These are phyloP conservation scores for Claviceps purpurea DNA, from an alignment of 2,329 filamentous ascomycete genomes.

Conservation along the genomic window DNA sequence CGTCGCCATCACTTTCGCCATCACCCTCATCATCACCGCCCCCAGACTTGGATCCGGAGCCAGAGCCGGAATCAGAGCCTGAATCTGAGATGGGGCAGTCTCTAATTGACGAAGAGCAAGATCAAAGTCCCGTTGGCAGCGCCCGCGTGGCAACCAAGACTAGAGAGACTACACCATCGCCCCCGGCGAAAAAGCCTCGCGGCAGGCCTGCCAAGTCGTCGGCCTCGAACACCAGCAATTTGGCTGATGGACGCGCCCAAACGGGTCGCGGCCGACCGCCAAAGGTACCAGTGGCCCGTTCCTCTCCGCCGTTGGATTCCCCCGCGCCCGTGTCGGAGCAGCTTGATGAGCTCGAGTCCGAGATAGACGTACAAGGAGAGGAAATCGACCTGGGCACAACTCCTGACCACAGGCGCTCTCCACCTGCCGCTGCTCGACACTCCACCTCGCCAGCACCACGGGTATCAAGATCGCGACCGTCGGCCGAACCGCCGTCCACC, in stretches of 20 bases:
- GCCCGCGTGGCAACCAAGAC: conserved; percentile 29
- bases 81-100: conserved; percentile 8
- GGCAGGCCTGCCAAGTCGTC: conserved; percentile 11
- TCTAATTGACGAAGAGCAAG: conserved; percentile 11
- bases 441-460: neutral
- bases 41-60: neutral
- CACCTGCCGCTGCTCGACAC: neutral
- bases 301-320: neutral
- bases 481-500: conserved; percentile 25
- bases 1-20: conserved; percentile 13
- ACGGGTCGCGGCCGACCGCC: conserved; percentile 18
- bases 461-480: conserved; percentile 4
- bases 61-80: conserved; percentile 7
- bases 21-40: neutral
- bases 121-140: conserved; percentile 22
- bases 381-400: neutral
- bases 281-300: conserved; percentile 7
- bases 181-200: conserved; percentile 14
- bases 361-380: conserved; percentile 1
- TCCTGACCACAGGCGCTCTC: neutral
- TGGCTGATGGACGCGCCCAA: conserved; percentile 13
- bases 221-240: conserved; percentile 5
- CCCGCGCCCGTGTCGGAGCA: neutral
- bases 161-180: conserved; percentile 10
- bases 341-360: conserved; percentile 7